Evolutionary conservation across 371 early-diverging fungal genomes (phyloP), one percentile per base, ranked within the genome.

Genomic region (Mortierella sp.): DNA sequence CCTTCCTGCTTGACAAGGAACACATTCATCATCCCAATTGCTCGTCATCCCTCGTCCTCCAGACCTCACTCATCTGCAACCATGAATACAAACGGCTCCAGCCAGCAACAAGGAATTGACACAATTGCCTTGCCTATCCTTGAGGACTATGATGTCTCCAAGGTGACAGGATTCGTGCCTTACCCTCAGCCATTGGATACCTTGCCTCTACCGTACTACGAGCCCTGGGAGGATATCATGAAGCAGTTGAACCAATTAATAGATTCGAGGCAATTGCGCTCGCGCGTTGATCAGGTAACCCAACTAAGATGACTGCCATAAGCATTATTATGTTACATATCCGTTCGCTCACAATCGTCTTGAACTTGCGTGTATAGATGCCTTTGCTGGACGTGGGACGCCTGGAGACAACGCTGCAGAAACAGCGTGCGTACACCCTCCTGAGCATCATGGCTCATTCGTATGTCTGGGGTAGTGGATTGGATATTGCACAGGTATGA

Each of bases 191-290:
- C 92, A 41, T 71, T 94, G 34, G 77, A 78, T 0, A 83, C 94
- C n/a, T 79, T 96, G 4, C 66, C 86, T 1, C 83, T 88, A 46
- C 73, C 83, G 2, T 91, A 92, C 71, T 95, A 86, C 78, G 87
- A 85, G 57, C 92, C 93, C 4, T 96, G 97, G 97, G 96, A 96
- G 80, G 63, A 57, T 3, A 84, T 93, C 65, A 81, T 95, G 83
- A 93, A 92, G 57, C 82, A 90, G 54, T 83, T 95, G 68, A 88
- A 87, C 65, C 83, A 80, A 4, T 82, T 92, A 25, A 79, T 94
- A 22, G 81, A 95, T 29, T 88, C 92, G 8, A 89, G 92, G 21
- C 82, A 82, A 51, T 78, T 95, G 25, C 83, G 97, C 39, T 68
- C 82, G 24, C 79, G 76, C 27, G 88, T 93, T 1, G 83, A 88